phyloP scores from a whole-genome alignment of 2,329 filamentous ascomycete species.

The Ophiosphaerella herpotricha region DNA sequence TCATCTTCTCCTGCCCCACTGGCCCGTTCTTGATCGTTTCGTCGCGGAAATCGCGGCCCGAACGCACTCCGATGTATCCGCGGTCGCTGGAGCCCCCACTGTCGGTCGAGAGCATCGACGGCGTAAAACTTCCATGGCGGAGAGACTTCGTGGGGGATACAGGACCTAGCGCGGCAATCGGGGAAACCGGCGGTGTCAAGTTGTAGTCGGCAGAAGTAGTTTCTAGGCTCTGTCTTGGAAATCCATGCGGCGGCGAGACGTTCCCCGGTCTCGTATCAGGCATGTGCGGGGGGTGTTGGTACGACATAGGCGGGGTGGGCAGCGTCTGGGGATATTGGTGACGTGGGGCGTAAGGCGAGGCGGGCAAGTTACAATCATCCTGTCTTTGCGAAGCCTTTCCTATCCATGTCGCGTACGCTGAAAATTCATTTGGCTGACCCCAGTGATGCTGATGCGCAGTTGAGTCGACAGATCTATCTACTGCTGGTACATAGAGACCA shows the following conservation, averaged over 20 bases:
- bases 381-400: not conserved
- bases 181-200: constrained; percentile 4
- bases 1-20: constrained; percentile 29
- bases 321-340: constrained; percentile 2
- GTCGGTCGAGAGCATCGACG: constrained; percentile 23
- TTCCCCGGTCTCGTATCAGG: not conserved
- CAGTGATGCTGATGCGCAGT: constrained; percentile 16
- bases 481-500: constrained; percentile 6
- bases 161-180: constrained; percentile 7
- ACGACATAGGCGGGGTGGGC: not conserved
- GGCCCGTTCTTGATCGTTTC: constrained; percentile 24
- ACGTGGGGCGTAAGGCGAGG: constrained; percentile 10
- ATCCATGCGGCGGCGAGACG: not conserved
- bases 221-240: not conserved
- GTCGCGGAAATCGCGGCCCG: constrained; percentile 15
- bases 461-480: constrained; percentile 8
- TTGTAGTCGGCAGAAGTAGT: constrained; percentile 11
- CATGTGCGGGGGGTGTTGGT: not conserved
- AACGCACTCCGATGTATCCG: constrained; percentile 16
- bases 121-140: constrained; percentile 11
- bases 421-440: constrained; percentile 4
- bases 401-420: not conserved
- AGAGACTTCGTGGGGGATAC: constrained; percentile 3
- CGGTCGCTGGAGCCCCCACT: constrained; percentile 13
- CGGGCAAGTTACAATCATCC: not conserved